Evolutionary conservation across 768 basidiomycete genomes (phyloP).

Genomic region (Hydnomerulius pinastri): DNA sequence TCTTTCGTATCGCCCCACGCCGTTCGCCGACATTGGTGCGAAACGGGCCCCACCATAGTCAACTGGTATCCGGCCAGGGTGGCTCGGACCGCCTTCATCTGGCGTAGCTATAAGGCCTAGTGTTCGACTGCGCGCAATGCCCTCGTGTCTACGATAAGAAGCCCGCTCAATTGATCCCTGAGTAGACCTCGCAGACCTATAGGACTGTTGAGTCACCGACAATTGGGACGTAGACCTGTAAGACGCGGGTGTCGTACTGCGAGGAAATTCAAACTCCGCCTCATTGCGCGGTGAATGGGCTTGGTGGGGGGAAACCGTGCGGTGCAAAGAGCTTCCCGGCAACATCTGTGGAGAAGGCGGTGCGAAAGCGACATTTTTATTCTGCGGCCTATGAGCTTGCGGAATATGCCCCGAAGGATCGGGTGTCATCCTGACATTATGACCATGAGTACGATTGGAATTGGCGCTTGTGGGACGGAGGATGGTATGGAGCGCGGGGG

Average conservation of each 20-base stretch:
- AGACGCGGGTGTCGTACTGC: conserved; percentile 9
- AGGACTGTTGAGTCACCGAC: conserved; percentile 10
- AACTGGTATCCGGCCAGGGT: conserved; percentile 6
- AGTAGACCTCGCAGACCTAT: conserved; percentile 10
- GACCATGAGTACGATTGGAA: neutral
- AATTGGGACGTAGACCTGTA: conserved; percentile 11
- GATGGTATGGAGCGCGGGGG: neutral
- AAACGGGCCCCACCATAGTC: conserved; percentile 3
- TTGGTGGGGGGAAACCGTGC: neutral
- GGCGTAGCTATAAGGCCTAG: conserved; percentile 12
- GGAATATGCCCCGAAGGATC: neutral
- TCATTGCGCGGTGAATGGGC: neutral
- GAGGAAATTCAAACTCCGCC: neutral
- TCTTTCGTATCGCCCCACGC: conserved; percentile 15
- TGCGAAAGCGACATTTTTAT: neutral
- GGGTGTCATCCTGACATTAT: neutral
- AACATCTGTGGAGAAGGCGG: neutral
- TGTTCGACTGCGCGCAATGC: conserved; percentile 12
- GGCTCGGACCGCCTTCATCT: neutral
- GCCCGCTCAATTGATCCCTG: conserved; percentile 20
- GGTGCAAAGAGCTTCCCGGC: neutral
- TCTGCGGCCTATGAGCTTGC: conserved; percentile 2
- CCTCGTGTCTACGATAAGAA: conserved; percentile 26
- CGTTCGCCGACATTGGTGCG: conserved; percentile 13
- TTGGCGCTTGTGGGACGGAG: neutral